phyloP scores from a whole-genome alignment of 345 rosid species.

The Ricinus communis region DNA sequence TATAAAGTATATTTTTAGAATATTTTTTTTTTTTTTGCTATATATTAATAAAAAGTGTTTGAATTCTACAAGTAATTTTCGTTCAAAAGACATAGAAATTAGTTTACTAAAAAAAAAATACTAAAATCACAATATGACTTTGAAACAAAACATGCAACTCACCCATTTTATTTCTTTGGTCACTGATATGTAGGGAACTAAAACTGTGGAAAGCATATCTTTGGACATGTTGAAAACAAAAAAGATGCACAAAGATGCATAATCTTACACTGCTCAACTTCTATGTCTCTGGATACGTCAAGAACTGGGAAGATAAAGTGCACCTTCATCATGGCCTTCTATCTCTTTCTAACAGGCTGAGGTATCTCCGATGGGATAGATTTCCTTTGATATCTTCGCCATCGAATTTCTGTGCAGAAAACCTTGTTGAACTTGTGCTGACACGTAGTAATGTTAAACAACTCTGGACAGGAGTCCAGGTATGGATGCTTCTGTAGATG shows the following conservation, averaged over 20 bases:
- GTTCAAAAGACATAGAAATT: too few species aligned
- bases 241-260: conserved; percentile 10
- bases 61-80: too few species aligned
- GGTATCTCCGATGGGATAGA: not conserved
- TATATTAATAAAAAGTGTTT: too few species aligned
- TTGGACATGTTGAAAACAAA: not conserved
- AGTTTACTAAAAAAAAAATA: too few species aligned
- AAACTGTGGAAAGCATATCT: not conserved
- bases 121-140: too few species aligned
- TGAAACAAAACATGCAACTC: too few species aligned
- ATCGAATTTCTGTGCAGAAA: conserved; percentile 2
- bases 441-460: not conserved
- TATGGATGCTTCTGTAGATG: not conserved
- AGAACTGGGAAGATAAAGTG: not conserved
- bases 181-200: not conserved
- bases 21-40: too few species aligned
- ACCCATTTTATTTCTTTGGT: not conserved
- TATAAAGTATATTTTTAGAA: too few species aligned
- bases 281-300: not conserved
- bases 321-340: conserved; percentile 2
- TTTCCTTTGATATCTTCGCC: conserved; percentile 10
- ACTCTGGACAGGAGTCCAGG: not conserved
- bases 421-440: not conserved
- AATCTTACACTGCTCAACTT: conserved; percentile 5
- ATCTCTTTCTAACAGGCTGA: conserved; percentile 3